phyloP scores from a whole-genome alignment of 2,329 filamentous ascomycete species.

The Fusarium azukiicola region DNA sequence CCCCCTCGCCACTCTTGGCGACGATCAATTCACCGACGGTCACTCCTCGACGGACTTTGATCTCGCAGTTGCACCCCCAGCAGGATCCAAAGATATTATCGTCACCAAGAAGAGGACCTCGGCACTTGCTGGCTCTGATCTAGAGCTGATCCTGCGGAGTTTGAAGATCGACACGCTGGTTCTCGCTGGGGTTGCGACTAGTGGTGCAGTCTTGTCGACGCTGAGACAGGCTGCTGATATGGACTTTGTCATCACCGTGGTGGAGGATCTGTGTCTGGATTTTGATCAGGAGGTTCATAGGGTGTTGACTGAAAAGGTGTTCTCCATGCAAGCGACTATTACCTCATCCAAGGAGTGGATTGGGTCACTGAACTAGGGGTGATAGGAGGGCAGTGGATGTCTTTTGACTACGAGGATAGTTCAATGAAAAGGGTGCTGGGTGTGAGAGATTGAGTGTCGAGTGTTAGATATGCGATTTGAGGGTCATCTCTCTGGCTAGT shows the following conservation, averaged over 20 bases:
- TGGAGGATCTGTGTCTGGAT: slow-evolving; percentile 14
- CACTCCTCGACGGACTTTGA: not conserved
- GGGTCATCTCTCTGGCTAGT: too few species aligned
- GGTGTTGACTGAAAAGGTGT: slow-evolving; percentile 20
- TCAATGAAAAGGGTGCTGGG: not conserved
- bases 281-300: slow-evolving; percentile 3
- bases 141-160: not conserved
- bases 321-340: slow-evolving; percentile 50
- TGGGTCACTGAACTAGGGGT: not conserved
- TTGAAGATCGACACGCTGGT: not conserved
- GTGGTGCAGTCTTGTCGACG: slow-evolving; percentile 13
- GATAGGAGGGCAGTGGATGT: too few species aligned
- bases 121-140: not conserved
- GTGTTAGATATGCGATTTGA: not conserved
- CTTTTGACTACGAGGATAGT: too few species aligned
- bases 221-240: slow-evolving; percentile 11
- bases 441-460: not conserved
- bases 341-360: slow-evolving; percentile 3
- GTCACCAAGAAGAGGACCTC: slow-evolving; percentile 15
- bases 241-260: not conserved
- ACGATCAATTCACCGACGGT: not conserved
- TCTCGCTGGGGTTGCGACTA: not conserved
- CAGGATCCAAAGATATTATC: not conserved
- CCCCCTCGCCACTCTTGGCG: not conserved
- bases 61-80: not conserved